Percentiles rank a stretch among this genome's conserved stretches.
These are phyloP conservation scores for Plantago major DNA, from an alignment of 257 asterid genomes.

Conservation along the genomic window DNA sequence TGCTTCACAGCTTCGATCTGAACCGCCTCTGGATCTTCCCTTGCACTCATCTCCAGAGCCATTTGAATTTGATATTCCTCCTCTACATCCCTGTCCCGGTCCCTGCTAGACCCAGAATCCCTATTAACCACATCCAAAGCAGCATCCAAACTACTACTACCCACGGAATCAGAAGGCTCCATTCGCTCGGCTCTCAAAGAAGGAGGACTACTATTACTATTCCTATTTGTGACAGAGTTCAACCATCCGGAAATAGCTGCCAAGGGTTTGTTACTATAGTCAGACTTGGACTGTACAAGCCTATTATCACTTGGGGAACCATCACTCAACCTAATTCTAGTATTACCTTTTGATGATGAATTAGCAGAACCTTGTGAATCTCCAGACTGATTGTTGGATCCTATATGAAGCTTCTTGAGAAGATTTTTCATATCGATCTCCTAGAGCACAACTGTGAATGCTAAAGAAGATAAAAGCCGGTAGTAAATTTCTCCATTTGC, in stretches of 20 bases:
- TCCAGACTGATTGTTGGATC: slow-evolving; percentile 59
- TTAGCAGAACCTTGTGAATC: slow-evolving; percentile 61
- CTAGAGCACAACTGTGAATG: slow-evolving; percentile 33
- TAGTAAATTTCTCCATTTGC: slow-evolving; percentile 55
- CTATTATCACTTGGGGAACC: slow-evolving; percentile 44
- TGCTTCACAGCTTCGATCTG: slow-evolving; percentile 98
- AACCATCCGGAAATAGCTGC: slow-evolving; percentile 90
- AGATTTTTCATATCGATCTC: slow-evolving; percentile 62
- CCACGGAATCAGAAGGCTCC: slow-evolving; percentile 71
- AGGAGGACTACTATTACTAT: slow-evolving; percentile 60
- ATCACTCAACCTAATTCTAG: slow-evolving; percentile 28
- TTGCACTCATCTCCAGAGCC: slow-evolving; percentile 92
- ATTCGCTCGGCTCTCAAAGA: slow-evolving; percentile 52
- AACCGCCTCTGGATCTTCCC: slow-evolving; percentile 98
- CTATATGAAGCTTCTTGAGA: slow-evolving; percentile 75
- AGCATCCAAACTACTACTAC: slow-evolving; percentile 65
- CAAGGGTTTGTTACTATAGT: slow-evolving; percentile 49
- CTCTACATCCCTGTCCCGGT: slow-evolving; percentile 81
- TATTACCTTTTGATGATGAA: slow-evolving; percentile 51
- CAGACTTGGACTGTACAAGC: slow-evolving; percentile 55
- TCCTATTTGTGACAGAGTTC: slow-evolving; percentile 67
- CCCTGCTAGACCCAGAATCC: slow-evolving; percentile 56
- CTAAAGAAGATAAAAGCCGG: slow-evolving; percentile 41
- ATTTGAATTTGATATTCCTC: slow-evolving; percentile 92
- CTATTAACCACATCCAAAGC: slow-evolving; percentile 55